phyloP scores from a whole-genome alignment of 2,329 filamentous ascomycete species.

The Pezicula rhizophila region DNA sequence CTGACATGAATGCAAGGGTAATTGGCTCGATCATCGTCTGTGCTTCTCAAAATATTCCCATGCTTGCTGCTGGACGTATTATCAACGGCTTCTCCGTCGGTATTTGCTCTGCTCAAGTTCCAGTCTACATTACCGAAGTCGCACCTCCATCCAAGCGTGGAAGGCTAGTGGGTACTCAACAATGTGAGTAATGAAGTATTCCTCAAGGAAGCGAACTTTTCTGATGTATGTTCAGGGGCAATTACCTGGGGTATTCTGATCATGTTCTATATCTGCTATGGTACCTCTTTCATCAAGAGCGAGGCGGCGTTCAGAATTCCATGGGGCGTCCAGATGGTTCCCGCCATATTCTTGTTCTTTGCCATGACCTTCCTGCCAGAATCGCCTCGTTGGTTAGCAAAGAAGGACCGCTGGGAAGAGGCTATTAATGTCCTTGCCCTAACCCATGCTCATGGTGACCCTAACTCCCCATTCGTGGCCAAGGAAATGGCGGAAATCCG shows the following conservation, averaged over 20 bases:
- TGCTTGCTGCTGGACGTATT: constrained; percentile 48
- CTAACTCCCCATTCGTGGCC: constrained; percentile 57
- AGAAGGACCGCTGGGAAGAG: constrained; percentile 54
- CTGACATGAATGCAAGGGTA: constrained; percentile 30
- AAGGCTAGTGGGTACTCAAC: constrained; percentile 64
- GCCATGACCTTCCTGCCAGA: constrained; percentile 57
- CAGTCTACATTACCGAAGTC: constrained; percentile 63
- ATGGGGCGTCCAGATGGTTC: constrained; percentile 60
- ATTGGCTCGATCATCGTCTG: constrained; percentile 53
- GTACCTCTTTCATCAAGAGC: constrained; percentile 54
- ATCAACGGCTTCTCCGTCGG: constrained; percentile 62
- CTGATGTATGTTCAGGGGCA: constrained; percentile 31
- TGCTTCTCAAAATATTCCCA: constrained; percentile 47
- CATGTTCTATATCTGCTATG: constrained; percentile 65
- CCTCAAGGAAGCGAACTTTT: constrained; percentile 6
- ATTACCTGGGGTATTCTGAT: constrained; percentile 68
- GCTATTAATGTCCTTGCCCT: constrained; percentile 30
- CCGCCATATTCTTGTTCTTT: constrained; percentile 49
- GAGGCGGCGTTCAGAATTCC: constrained; percentile 55
- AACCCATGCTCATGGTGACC: constrained; percentile 61
- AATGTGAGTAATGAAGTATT: constrained; percentile 38
- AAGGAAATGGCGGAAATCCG: constrained; percentile 68
- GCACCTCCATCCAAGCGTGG: constrained; percentile 53
- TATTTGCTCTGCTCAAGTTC: constrained; percentile 61
- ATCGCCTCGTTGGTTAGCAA: constrained; percentile 56